Evolutionary conservation across 2,329 filamentous ascomycete species (phyloP), one percentile per base, ranked within the genome.

Genomic region (Phoma sp.): DNA sequence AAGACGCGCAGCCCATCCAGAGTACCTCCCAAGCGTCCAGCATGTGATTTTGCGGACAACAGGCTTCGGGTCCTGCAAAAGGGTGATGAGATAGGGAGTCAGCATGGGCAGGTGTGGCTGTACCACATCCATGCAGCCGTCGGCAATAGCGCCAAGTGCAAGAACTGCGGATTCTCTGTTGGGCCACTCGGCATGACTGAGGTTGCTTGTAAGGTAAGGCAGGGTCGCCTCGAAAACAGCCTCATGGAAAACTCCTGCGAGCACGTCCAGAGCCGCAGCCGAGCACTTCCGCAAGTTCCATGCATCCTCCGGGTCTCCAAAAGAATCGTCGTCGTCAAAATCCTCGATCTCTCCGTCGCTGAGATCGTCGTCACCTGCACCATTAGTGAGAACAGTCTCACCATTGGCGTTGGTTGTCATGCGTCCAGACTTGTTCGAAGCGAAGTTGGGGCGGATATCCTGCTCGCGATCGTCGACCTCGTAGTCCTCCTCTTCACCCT

Each of bases 261-360:
- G 93, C 10, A 96, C 91, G 71, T 99, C 95, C 36, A 99, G 82
- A 7, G 95, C 93, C 10, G 95, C 95, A 7, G 95, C 95, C 33
- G 95, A 98, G 79, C 95, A 98, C 78, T 99, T 99, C 59, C 95
- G 87, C 47, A 99, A 80, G 49, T 93, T 98, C 95, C 95, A 99
- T 65, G 87, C 86, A 72, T 96, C 91, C 73, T 98, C 95, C 0
- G 91, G 91, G 64, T 93, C 91, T 44, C 80, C 82, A 36, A 82
- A 80, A 59, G 91, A 82, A 55, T 85, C 91, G 41, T 92, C 91
- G 42, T 90, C 89, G 50, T 87, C 84, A 27, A 81, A 80, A 33
- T 88, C 88, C 36, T 89, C 89, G 38, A 96, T 86, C 73, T 97
- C 93, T 33, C 92, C 93, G 59, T 97, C 93, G 66, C 93, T 93